These are phyloP conservation scores for Neonectria hederae DNA, from an alignment of 2,329 filamentous ascomycete genomes.

Conservation along the genomic window DNA sequence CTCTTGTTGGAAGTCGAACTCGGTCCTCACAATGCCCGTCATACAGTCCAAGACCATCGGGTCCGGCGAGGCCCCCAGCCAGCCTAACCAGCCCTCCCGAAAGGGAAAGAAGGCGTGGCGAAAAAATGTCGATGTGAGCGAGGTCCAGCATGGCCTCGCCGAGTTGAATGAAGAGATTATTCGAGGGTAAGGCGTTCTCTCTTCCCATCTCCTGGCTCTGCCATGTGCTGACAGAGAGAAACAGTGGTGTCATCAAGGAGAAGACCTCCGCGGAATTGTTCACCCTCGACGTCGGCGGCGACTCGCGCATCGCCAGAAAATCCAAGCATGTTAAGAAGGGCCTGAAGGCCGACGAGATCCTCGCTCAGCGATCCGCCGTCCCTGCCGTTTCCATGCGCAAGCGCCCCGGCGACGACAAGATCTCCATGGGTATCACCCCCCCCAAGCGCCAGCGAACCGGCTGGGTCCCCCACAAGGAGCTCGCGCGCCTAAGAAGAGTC, in stretches of 20 bases:
- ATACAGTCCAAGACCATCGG: conserved; percentile 57
- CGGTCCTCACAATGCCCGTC: conserved; percentile 60
- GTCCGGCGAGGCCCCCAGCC: conserved; percentile 72
- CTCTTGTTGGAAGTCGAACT: conserved; percentile 30
- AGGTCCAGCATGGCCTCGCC: conserved; percentile 84
- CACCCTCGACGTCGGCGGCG: conserved; percentile 79
- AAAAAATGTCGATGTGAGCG: conserved; percentile 94
- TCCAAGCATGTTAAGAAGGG: conserved; percentile 75
- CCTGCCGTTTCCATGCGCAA: conserved; percentile 83
- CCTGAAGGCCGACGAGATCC: conserved; percentile 91
- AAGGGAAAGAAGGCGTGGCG: conserved; percentile 99
- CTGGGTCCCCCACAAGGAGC: conserved; percentile 87
- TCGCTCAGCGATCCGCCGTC: conserved; percentile 83
- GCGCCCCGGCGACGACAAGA: conserved; percentile 72
- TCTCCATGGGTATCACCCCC: conserved; percentile 76
- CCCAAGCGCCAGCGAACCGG: conserved; percentile 80
- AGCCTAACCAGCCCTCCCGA: conserved; percentile 87
- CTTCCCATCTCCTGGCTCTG: neutral
- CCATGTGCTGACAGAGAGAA: conserved; percentile 34
- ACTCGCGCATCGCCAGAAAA: conserved; percentile 71
- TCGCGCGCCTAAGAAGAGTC: conserved; percentile 78
- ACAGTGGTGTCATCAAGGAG: conserved; percentile 85
- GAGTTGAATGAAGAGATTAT: conserved; percentile 90
- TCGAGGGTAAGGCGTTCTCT: conserved; percentile 71
- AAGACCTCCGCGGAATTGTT: conserved; percentile 87